These are phyloP conservation scores for Coniochaeta pulveracea DNA, from an alignment of 2,329 filamentous ascomycete species.

Conservation along the genomic window DNA sequence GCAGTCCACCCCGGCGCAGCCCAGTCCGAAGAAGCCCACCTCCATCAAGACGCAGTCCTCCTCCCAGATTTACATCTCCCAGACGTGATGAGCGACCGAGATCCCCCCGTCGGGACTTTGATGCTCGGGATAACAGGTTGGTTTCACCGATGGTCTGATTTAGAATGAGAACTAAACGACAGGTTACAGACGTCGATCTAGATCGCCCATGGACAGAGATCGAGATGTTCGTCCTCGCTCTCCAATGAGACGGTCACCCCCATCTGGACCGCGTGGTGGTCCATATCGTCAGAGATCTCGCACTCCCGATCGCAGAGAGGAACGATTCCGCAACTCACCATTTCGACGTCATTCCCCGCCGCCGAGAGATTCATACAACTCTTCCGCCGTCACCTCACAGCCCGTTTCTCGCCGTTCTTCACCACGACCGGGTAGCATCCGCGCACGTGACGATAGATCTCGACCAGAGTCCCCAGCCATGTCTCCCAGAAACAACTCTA, in stretches of 20 bases:
- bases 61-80: constrained; percentile 20
- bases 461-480: constrained; percentile 30
- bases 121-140: constrained; percentile 22
- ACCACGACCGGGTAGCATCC: constrained; percentile 35
- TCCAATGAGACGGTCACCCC: constrained; percentile 24
- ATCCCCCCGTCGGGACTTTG: constrained; percentile 27
- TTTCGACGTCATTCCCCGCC: constrained; percentile 35
- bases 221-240: constrained; percentile 25
- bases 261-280: constrained; percentile 24
- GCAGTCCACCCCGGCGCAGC: constrained; percentile 22
- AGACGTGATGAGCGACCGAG: constrained; percentile 27
- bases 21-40: constrained; percentile 22
- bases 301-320: constrained; percentile 35
- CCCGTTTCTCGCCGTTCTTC: constrained; percentile 39
- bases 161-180: too few species aligned
- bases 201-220: constrained; percentile 40
- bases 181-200: constrained; percentile 42
- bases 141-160: constrained; percentile 12
- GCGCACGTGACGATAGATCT: constrained; percentile 33
- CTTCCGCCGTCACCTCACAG: constrained; percentile 38
- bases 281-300: constrained; percentile 43
- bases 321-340: constrained; percentile 23
- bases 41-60: constrained; percentile 19
- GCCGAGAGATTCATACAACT: constrained; percentile 34
- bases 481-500: constrained; percentile 15